Base-by-base conservation (phyloP, 768 basidiomycete species). In the Boletus sensibilis region DNA sequence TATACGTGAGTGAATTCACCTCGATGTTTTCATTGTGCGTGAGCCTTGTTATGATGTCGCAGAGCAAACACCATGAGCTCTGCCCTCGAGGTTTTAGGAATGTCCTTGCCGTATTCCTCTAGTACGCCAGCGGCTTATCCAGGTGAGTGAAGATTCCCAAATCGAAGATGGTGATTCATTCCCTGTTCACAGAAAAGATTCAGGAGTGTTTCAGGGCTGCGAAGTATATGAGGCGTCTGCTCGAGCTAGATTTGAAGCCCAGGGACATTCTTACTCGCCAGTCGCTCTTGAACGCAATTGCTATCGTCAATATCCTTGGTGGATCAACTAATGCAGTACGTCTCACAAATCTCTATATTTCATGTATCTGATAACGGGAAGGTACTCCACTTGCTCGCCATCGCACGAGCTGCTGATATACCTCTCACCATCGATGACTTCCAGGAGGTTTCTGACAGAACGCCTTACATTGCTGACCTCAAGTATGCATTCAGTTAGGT, bases 41-140 rank as follows among this genome's bases (percentile, higher is more conserved):
- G 21, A 54, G 3, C 23, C 34, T n/a, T 48, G 16, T 27, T 23
- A 37, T 45, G 34, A 37, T 49, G 13, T 12, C 37, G 48, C 57
- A 85, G 84, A 10, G 92, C 92, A 34, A 94, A 94, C 64, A 93
- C 92, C 1, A 93, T 94, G 92, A 90, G 88, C 59, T 86, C 88
- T 40, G 86, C 82, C 18, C 77, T 94, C 31, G 92, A 94, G 73
- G 89, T 84, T 6, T 78, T 95, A 53, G 93, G 92, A 25, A 86
- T 95, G 78, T 89, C 90, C 13, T 75, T 94, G 44, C 92, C 91
- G 0, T 93, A 88, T 69, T 93, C 92, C 39, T 72, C 71, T 2
- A 84, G 88, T 62, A 88, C 77, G 14, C 91, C 92, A 14, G 92
- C 92, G 6, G 70, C 80, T 39, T 85, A 86, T 71, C 82, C 86